Evolutionary conservation across 2,329 filamentous ascomycete genomes (phyloP).

Genomic region (Lachnellula subtilissima): DNA sequence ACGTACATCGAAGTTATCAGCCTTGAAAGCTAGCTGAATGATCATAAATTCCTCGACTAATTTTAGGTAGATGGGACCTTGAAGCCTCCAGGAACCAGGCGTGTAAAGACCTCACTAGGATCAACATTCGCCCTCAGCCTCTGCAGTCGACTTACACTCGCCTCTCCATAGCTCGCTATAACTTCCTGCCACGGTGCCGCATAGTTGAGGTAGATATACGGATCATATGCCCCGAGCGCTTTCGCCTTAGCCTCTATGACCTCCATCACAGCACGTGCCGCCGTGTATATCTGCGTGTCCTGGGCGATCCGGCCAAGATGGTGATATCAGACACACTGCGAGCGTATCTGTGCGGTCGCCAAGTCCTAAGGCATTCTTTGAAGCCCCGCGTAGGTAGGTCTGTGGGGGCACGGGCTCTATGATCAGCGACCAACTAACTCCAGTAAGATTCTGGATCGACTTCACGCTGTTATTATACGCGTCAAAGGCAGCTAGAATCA

Average conservation of each 20-base stretch:
- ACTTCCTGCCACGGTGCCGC: constrained; percentile 10
- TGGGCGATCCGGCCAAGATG: background rate
- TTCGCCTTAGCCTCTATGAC: background rate
- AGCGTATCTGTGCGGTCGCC: too few species aligned
- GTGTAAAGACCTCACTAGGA: constrained; percentile 4
- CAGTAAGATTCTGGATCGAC: too few species aligned
- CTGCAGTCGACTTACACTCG: constrained; percentile 7
- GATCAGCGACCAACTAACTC: too few species aligned
- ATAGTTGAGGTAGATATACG: constrained; percentile 14
- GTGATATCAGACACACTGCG: too few species aligned
- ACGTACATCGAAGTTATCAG: too few species aligned
- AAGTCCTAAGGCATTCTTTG: too few species aligned
- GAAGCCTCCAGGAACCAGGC: constrained; percentile 6
- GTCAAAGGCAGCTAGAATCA: too few species aligned
- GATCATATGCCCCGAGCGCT: constrained; percentile 5
- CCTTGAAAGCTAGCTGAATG: too few species aligned
- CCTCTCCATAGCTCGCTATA: constrained; percentile 6
- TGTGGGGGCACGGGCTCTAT: too few species aligned
- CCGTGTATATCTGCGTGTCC: background rate
- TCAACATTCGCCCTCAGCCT: constrained; percentile 11
- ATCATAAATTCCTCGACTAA: too few species aligned
- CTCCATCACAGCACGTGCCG: background rate
- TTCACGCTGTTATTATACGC: too few species aligned
- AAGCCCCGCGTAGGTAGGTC: too few species aligned
- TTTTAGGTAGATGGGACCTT: background rate